phyloP scores from a whole-genome alignment of 2,329 filamentous ascomycete species.

The Gremmenia infestans region DNA sequence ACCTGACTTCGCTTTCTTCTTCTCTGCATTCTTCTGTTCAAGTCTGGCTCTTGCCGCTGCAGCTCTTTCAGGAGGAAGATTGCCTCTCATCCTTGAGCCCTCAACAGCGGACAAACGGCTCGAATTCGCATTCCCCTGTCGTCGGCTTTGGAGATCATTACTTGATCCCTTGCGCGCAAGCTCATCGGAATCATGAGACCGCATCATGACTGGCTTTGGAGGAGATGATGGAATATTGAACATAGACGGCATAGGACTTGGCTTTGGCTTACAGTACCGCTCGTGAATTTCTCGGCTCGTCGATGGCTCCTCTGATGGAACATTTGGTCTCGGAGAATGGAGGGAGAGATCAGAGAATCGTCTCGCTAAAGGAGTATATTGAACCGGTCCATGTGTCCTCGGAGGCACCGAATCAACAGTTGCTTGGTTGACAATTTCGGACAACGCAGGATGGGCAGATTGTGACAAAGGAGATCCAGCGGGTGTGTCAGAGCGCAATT shows the following conservation, averaged over 20 bases:
- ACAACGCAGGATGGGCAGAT: conserved; percentile 22
- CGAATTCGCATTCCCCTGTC: conserved; percentile 10
- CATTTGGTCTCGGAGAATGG: conserved; percentile 13
- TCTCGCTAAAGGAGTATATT: conserved; percentile 21
- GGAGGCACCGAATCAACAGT: conserved; percentile 19
- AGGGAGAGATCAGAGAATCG: conserved; percentile 18
- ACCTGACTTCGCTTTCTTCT: conserved; percentile 18
- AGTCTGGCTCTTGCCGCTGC: conserved; percentile 32
- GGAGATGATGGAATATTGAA: conserved; percentile 28
- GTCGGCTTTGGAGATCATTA: conserved; percentile 7
- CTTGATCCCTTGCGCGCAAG: conserved; percentile 14
- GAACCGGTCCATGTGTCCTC: conserved; percentile 18
- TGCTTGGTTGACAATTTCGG: conserved; percentile 25
- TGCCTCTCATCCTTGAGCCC: conserved; percentile 15
- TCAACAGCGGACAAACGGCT: conserved; percentile 19
- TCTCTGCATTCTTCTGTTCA: conserved; percentile 29
- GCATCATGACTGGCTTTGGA: conserved; percentile 20
- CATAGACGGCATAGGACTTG: conserved; percentile 27
- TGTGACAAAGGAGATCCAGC: conserved; percentile 8
- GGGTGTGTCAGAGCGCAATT: conserved; percentile 10
- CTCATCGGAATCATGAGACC: conserved; percentile 14
- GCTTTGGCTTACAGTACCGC: conserved; percentile 6
- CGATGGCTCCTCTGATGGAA: conserved; percentile 19
- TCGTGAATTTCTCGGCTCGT: conserved; percentile 14
- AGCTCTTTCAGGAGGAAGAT: conserved; percentile 30